Conservation (phyloP, 1,139 yeast genomes). For the Taphrina pruni region DNA sequence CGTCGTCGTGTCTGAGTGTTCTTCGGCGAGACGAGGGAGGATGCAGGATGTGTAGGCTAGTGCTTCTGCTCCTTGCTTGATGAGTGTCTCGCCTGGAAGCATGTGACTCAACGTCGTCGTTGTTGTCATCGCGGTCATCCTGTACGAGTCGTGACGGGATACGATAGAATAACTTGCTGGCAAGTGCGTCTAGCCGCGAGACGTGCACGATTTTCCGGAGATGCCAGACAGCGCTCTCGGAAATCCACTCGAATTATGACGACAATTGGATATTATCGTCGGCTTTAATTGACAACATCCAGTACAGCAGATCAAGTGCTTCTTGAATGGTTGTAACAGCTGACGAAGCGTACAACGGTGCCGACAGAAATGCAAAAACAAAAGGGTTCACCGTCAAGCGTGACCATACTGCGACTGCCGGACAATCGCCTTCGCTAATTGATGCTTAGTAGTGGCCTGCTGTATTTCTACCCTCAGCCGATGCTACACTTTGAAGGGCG, state of each 20-base stretch:
- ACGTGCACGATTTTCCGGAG: too few relatives aligned
- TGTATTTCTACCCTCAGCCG: slow-evolving; percentile 31
- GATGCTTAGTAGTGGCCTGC: slow-evolving; percentile 31
- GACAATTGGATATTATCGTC: too few relatives aligned
- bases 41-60: slow-evolving; percentile 67
- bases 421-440: slow-evolving; percentile 27
- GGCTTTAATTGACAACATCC: too few relatives aligned
- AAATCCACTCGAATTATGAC: too few relatives aligned
- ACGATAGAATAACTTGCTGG: too few relatives aligned
- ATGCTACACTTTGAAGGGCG: slow-evolving; percentile 29
- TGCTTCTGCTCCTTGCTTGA: slow-evolving; percentile 97
- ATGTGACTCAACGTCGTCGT: neutral
- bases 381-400: slow-evolving; percentile 29
- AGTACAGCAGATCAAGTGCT: too few relatives aligned
- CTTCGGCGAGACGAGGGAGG: slow-evolving; percentile 57
- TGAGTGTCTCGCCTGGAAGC: slow-evolving; percentile 52
- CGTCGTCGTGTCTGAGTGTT: neutral
- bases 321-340: too few relatives aligned
- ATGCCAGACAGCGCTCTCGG: too few relatives aligned
- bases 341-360: too few relatives aligned
- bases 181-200: too few relatives aligned
- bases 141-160: too few relatives aligned
- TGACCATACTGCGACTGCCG: slow-evolving; percentile 18
- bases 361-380: too few relatives aligned
- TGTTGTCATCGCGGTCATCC: neutral